Percentiles rank a stretch among this genome's conserved stretches.
Evolutionary conservation across 768 basidiomycete species (phyloP).

Genomic region (Psilocybe azurescens): DNA sequence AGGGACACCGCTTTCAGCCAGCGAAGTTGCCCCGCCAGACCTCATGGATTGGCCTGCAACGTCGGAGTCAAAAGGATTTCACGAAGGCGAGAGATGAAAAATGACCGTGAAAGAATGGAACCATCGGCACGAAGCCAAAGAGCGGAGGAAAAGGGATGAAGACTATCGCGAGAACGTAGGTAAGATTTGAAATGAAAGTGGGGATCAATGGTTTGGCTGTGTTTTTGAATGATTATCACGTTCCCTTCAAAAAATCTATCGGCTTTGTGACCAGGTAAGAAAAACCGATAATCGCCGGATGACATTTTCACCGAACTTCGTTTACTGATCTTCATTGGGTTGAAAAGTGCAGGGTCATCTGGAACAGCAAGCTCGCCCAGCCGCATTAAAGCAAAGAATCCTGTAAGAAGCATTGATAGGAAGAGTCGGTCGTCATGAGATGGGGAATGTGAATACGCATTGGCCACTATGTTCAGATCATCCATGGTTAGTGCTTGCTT

Average conservation of each 20-base stretch:
- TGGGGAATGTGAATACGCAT: neutral
- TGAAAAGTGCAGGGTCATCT: conserved; percentile 35
- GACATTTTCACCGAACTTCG: conserved; percentile 25
- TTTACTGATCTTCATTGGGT: conserved; percentile 27
- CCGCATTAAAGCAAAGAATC: conserved; percentile 36
- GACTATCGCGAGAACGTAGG: neutral
- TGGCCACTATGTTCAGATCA: conserved; percentile 17
- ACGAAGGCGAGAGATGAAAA: conserved; percentile 13
- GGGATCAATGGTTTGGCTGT: too few species aligned
- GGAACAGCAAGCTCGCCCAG: conserved; percentile 38
- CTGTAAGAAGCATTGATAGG: conserved; percentile 26
- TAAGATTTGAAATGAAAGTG: too few species aligned
- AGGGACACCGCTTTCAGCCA: conserved; percentile 7
- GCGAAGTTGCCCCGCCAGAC: conserved; percentile 19
- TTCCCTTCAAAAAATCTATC: conserved; percentile 27
- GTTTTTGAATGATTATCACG: neutral
- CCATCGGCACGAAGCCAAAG: conserved; percentile 21
- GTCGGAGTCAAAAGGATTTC: neutral
- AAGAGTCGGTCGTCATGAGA: conserved; percentile 33
- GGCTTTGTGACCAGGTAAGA: conserved; percentile 26
- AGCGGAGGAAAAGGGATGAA: conserved; percentile 5
- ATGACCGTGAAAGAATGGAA: conserved; percentile 5
- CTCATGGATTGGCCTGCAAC: conserved; percentile 21
- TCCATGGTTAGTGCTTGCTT: conserved; percentile 32
- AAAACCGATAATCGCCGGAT: conserved; percentile 22